Conservation (phyloP, 192 early-diverging fungal genomes). For the Rhizophagus clarus region DNA sequence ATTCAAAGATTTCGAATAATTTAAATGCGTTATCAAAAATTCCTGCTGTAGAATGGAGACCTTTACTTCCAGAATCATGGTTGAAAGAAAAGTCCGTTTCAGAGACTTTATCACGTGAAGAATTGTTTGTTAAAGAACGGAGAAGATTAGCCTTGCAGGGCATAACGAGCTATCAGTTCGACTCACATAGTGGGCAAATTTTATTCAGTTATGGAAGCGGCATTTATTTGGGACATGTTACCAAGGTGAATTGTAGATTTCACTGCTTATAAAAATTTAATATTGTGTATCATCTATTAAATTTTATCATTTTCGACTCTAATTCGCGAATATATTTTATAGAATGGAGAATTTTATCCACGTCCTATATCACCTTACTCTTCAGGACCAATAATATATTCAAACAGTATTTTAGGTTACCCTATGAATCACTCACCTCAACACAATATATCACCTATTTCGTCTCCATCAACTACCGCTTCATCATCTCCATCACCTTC, state of each 20-base stretch:
- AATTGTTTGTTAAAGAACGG: slow-evolving; percentile 47
- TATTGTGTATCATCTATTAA: not conserved
- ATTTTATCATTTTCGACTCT: slow-evolving; percentile 1
- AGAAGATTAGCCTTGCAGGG: slow-evolving; percentile 51
- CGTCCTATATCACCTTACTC: slow-evolving; percentile 15
- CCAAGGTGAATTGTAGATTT: slow-evolving; percentile 29
- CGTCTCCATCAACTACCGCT: slow-evolving; percentile 32
- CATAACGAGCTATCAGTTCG: slow-evolving; percentile 42
- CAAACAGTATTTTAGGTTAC: not conserved
- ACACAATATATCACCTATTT: slow-evolving; percentile 2
- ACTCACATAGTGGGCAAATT: slow-evolving; percentile 25
- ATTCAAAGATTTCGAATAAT: not conserved
- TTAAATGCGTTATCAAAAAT: not conserved
- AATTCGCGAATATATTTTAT: not conserved
- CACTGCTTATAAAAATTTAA: not conserved
- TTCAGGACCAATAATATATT: not conserved
- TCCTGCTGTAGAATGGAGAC: slow-evolving; percentile 31
- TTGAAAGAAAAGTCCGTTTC: slow-evolving; percentile 27
- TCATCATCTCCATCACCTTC: slow-evolving; percentile 31
- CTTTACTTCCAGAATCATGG: slow-evolving; percentile 40
- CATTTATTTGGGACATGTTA: slow-evolving; percentile 41
- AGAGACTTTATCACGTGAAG: slow-evolving; percentile 35
- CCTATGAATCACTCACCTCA: not conserved
- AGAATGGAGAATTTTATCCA: slow-evolving; percentile 25
- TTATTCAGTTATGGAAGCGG: slow-evolving; percentile 41